Evolutionary conservation across 164 flowering plant genomes (phyloP).

Genomic region (Annona cherimola): DNA sequence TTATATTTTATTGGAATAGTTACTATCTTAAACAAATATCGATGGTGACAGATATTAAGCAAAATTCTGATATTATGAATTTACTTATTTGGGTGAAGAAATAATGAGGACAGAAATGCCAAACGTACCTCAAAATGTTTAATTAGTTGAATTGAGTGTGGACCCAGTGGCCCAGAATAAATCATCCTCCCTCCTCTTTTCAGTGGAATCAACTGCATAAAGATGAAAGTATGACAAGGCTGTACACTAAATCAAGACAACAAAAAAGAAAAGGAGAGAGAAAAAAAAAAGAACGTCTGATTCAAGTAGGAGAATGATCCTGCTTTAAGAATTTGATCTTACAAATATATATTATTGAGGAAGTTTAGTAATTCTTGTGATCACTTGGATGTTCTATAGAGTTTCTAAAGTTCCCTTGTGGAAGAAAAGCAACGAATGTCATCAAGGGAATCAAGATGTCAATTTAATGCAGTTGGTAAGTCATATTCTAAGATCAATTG

Average conservation of each 20-base stretch:
- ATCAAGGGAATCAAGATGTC: background rate
- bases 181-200: constrained; percentile 56
- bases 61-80: background rate
- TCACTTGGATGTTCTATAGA: too few relatives aligned
- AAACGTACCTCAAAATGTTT: constrained; percentile 55
- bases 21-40: too few relatives aligned
- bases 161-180: constrained; percentile 60
- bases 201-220: constrained; percentile 47
- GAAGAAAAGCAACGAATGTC: background rate
- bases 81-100: background rate
- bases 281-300: too few relatives aligned
- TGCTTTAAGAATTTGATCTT: too few relatives aligned
- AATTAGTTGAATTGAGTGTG: constrained; percentile 42
- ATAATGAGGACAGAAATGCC: background rate
- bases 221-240: background rate
- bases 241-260: too few relatives aligned
- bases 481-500: background rate
- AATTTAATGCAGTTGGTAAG: background rate
- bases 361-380: too few relatives aligned
- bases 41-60: background rate
- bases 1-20: too few relatives aligned
- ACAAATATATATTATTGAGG: too few relatives aligned
- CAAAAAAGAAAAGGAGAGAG: too few relatives aligned
- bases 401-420: too few relatives aligned
- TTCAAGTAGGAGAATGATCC: too few relatives aligned